Conservation (phyloP, 2,329 filamentous ascomycete genomes). For the Monilinia vaccinii-corymbosi region DNA sequence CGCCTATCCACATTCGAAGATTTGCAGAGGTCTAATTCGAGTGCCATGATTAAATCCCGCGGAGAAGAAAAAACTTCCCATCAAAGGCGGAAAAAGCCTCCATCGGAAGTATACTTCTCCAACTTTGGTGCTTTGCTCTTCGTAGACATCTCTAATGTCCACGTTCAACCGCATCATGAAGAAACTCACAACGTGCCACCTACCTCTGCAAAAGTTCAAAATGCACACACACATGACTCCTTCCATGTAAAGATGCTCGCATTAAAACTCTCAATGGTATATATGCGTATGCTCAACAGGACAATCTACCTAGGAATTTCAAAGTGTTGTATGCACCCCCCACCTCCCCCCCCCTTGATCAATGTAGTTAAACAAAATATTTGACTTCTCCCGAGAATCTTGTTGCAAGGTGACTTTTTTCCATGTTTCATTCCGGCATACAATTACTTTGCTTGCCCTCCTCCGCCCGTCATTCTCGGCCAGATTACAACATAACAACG, state of each 20-base stretch:
- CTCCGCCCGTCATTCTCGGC: not conserved
- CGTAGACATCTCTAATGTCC: too few species aligned
- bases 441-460: not conserved
- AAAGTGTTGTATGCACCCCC: not conserved
- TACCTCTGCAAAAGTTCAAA: too few species aligned
- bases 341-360: not conserved
- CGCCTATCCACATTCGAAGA: too few species aligned
- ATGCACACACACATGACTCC: too few species aligned
- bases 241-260: not conserved
- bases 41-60: too few species aligned
- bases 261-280: not conserved
- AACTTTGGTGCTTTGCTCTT: not conserved
- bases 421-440: not conserved
- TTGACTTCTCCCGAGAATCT: not conserved
- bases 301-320: not conserved
- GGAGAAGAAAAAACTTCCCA: too few species aligned
- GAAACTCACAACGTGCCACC: too few species aligned
- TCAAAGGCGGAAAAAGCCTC: not conserved
- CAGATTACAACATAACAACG: conserved; percentile 63
- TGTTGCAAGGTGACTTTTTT: not conserved
- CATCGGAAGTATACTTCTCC: not conserved
- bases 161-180: too few species aligned
- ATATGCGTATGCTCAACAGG: not conserved
- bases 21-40: too few species aligned
- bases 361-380: not conserved